Percentiles rank a stretch among this genome's conserved stretches.
These are phyloP conservation scores for Quercus tomentella DNA, from an alignment of 331 rosid genomes.

Conservation along the genomic window DNA sequence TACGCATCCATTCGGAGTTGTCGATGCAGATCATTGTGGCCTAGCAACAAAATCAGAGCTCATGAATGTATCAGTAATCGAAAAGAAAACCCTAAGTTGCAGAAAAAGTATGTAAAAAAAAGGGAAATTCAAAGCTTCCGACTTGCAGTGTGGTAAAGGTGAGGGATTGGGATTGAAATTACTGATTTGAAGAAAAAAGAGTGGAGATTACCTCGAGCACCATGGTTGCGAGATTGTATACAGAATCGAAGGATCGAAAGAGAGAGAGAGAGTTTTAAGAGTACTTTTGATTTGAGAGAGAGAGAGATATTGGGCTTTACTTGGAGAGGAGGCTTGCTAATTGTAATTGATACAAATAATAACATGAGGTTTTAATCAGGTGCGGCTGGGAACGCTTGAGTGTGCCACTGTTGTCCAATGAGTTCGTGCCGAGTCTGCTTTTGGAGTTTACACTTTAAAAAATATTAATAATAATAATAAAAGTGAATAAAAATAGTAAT, in stretches of 20 bases:
- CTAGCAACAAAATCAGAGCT: conserved; percentile 24
- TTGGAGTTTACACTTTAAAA: too few species aligned
- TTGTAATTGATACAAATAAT: neutral
- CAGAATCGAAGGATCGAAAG: conserved; percentile 19
- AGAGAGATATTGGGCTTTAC: conserved; percentile 16
- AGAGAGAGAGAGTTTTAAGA: conserved; percentile 7
- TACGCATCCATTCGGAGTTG: conserved; percentile 97
- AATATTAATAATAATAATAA: neutral
- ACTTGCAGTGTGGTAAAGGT: neutral
- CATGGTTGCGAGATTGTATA: conserved; percentile 48
- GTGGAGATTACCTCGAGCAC: conserved; percentile 79
- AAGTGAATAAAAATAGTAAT: neutral
- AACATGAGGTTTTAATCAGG: neutral
- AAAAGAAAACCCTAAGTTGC: conserved; percentile 47
- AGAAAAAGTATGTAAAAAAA: neutral
- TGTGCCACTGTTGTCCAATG: too few species aligned
- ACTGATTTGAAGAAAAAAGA: neutral
- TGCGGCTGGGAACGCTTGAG: neutral
- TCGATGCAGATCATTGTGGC: conserved; percentile 97
- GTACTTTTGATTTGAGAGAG: neutral
- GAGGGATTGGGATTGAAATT: neutral
- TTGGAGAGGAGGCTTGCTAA: conserved; percentile 28
- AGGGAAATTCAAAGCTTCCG: neutral
- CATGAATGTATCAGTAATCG: neutral
- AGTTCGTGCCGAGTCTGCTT: too few species aligned